A percentile compares a stretch with the other conserved stretches of the same genome.
These are phyloP conservation scores for Claviceps lovelessii DNA, from an alignment of 2,329 filamentous ascomycete species.

Conservation along the genomic window DNA sequence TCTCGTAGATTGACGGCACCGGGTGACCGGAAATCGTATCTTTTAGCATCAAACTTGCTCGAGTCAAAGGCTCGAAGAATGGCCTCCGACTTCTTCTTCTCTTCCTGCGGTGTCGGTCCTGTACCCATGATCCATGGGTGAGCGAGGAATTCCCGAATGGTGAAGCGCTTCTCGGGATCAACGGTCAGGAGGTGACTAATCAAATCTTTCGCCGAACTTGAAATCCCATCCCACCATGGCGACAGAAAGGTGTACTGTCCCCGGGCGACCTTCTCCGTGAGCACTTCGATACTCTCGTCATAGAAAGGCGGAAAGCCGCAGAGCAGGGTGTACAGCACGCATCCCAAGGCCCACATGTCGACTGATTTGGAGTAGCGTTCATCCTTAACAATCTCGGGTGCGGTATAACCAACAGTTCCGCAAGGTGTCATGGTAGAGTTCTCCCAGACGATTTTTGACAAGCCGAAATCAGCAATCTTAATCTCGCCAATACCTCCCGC, in stretches of 20 bases:
- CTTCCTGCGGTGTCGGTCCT: conserved; percentile 40
- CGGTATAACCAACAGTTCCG: conserved; percentile 94
- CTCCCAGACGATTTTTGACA: conserved; percentile 98
- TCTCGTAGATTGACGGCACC: conserved; percentile 91
- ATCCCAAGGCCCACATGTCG: conserved; percentile 98
- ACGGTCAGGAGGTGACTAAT: conserved; percentile 89
- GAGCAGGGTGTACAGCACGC: conserved; percentile 89
- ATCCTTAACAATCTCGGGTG: conserved; percentile 97
- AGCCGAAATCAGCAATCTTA: conserved; percentile 95
- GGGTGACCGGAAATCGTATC: conserved; percentile 87
- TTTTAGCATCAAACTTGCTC: conserved; percentile 41
- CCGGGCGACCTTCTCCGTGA: conserved; percentile 93
- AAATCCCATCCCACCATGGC: conserved; percentile 99
- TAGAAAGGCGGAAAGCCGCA: conserved; percentile 98
- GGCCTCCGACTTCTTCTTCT: conserved; percentile 37
- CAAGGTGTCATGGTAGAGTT: conserved; percentile 98
- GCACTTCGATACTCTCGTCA: conserved; percentile 90
- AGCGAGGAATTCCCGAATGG: conserved; percentile 81
- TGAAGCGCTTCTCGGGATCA: conserved; percentile 87
- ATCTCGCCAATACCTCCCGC: conserved; percentile 84
- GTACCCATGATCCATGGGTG: conserved; percentile 83
- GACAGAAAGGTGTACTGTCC: conserved; percentile 96
- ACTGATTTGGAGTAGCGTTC: conserved; percentile 97
- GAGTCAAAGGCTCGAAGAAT: conserved; percentile 42
- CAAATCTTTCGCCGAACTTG: conserved; percentile 82